Evolutionary conservation across 1,284 basidiomycete genomes (phyloP).

Genomic region (Ustilago tritici): DNA sequence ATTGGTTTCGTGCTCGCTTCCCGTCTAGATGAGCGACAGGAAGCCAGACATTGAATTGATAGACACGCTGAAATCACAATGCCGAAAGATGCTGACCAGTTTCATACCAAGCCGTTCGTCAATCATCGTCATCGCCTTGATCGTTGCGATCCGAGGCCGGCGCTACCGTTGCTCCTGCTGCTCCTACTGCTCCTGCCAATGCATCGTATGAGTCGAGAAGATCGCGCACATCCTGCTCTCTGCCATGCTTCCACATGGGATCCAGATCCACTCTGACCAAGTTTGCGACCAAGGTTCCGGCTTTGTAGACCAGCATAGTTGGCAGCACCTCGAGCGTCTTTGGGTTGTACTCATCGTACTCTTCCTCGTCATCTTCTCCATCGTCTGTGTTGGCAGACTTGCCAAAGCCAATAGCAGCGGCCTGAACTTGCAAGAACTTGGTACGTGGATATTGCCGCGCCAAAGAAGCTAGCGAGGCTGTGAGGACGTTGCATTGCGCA

Average conservation of each 20-base stretch:
- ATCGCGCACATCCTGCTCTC: slow-evolving; percentile 50
- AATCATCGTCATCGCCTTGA: slow-evolving; percentile 14
- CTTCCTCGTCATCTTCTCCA: slow-evolving; percentile 43
- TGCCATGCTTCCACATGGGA: slow-evolving; percentile 45
- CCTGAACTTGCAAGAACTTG: slow-evolving; percentile 62
- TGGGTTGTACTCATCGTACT: slow-evolving; percentile 49
- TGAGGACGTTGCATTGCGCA: slow-evolving; percentile 52
- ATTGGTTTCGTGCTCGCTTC: neutral
- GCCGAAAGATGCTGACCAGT: neutral
- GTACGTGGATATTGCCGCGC: slow-evolving; percentile 56
- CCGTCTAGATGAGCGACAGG: neutral
- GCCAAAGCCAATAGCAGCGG: slow-evolving; percentile 59
- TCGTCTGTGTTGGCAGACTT: slow-evolving; percentile 3
- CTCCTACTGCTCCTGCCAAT: slow-evolving; percentile 1
- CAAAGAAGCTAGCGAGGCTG: slow-evolving; percentile 45
- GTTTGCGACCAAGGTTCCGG: slow-evolving; percentile 55
- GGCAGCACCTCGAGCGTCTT: slow-evolving; percentile 55
- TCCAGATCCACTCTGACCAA: slow-evolving; percentile 61
- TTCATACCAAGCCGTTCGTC: neutral
- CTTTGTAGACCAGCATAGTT: slow-evolving; percentile 60
- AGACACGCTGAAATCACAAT: neutral
- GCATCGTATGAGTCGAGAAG: slow-evolving; percentile 33
- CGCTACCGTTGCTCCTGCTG: neutral
- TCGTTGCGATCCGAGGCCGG: neutral
- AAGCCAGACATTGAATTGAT: neutral